Evolutionary conservation across 164 flowering plant species (phyloP), one percentile per base, ranked within the genome.

Genomic region (Cinnamomum micranthum): DNA sequence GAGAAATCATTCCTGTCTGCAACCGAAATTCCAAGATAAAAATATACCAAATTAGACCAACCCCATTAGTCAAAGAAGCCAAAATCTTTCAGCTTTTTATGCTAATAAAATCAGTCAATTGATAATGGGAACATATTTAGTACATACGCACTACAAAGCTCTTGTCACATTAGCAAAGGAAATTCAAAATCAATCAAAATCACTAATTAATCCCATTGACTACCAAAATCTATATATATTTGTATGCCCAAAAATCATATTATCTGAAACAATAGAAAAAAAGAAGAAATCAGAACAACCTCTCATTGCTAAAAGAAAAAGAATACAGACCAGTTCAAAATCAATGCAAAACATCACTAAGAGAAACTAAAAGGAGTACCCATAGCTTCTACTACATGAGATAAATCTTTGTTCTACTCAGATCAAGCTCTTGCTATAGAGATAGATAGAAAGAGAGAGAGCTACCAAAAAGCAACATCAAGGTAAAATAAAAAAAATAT

Each of bases 1-100:
- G 98, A 69, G 98, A 94, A 65, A 91, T 87, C 50, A 92, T 82
- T 19, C 97, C 97, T 76, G 84, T 85, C 98, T 92, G 82, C 82
- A 85, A 41, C 35, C 23, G 17, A 22, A 63, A 14, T 76, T 65
- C 55, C 14, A 62, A 72, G 17, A 71, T 50, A 24, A 72, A 25
- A 19, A 23, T 17, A 63, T 3, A 7, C 64, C 24, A 24, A 50
- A 68, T 25, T 25, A 50, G 70, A 74, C 50, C 72, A 13, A 25
- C 12, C 22, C 52, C 47, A 2, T 1, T 58, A 4, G 35, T 24
- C 66, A 7, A n/a, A 58, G 25, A 22, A 11, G 11, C n/a, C n/a
- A 19, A 50, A 22, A 35, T 50, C 17, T 27, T 23, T 4, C 14
- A 51, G 22, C 11, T 52, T 50, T 22, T 13, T 23, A 59, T 31